Base-by-base conservation (phyloP, 495 filamentous ascomycete species). In the Trichoderma reesei region DNA sequence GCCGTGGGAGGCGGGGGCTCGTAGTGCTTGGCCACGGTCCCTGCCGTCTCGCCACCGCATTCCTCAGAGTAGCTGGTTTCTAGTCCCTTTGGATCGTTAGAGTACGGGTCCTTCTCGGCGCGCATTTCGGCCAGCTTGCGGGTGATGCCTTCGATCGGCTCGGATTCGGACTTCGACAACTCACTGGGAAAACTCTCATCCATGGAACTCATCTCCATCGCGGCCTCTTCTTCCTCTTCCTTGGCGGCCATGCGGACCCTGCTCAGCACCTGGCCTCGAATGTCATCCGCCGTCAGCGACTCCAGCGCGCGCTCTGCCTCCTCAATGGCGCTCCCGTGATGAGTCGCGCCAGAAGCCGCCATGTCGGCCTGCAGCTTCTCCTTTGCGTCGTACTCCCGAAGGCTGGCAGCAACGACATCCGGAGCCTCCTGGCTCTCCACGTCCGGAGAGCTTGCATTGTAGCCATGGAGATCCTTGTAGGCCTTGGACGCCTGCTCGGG, bases 51-150 rank as follows among this genome's bases (percentile, higher is more conserved):
- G n/a, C 64, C 65, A 31, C 72, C 70, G 48, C 70, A 70, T 65
- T 77, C 74, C 60, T 73, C 71, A 8, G 63, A 64, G 64, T 74
- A 75, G 31, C 71, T 73, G 9, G 68, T 71, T 65, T 78, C 72
- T 41, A 74, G 65, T 13, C 74, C 72, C 60, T 74, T 72, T 8
- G 76, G 74, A 60, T 74, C 68, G 37, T 70, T 71, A 39, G 70
- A 74, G 66, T 75, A 75, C 39, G 72, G 69, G 61, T 75, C 74
- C 61, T 65, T 61, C 61, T 72, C 65, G 42, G 68, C 66, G 59
- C 71, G 65, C 33, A 62, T 41, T 61, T 61, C 61, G 18, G 65
- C 71, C 18, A 61, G 63, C 69, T 39, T 62, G 46, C 20, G 41
- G 31, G 20, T 62, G 41, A 54, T 61, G 65, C 31, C 67, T 66